Percentiles rank a stretch among this genome's conserved stretches.
Conservation (phyloP, 176 grass and related monocot species). For the Olyra latifolia region DNA sequence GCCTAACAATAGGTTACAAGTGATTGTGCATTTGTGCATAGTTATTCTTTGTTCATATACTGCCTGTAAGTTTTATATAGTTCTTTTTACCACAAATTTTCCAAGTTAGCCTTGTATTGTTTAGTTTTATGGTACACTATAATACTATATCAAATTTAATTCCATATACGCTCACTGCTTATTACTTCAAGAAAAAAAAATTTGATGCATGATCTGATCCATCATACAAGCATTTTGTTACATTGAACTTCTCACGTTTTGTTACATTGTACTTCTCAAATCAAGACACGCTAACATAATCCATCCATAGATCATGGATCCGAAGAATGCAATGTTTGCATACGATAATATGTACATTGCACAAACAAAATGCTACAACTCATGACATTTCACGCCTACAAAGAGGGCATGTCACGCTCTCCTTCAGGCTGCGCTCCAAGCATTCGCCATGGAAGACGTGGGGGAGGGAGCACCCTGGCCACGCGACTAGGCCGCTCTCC, state of each 20-base stretch:
- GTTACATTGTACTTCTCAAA: neutral
- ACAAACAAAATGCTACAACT: neutral
- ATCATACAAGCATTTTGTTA: neutral
- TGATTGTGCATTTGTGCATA: constrained; percentile 32
- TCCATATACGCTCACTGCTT: neutral
- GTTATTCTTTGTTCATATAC: constrained; percentile 41
- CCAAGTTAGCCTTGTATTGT: neutral
- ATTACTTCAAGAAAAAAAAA: neutral
- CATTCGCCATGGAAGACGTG: constrained; percentile 42
- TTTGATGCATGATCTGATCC: neutral
- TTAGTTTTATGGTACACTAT: neutral
- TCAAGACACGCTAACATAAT: neutral
- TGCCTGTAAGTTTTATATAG: neutral
- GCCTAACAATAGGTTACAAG: constrained; percentile 32
- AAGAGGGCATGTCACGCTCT: neutral
- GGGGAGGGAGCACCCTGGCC: constrained; percentile 24
- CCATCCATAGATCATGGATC: neutral
- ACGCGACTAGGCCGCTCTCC: constrained; percentile 1
- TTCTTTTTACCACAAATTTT: constrained; percentile 15
- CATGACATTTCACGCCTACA: neutral
- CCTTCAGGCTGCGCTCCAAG: neutral
- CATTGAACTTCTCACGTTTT: neutral
- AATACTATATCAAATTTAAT: neutral
- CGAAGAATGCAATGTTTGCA: neutral
- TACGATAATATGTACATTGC: neutral